These are phyloP conservation scores for Carex arenaria DNA, from an alignment of 202 grass and related monocot genomes.

Conservation along the genomic window DNA sequence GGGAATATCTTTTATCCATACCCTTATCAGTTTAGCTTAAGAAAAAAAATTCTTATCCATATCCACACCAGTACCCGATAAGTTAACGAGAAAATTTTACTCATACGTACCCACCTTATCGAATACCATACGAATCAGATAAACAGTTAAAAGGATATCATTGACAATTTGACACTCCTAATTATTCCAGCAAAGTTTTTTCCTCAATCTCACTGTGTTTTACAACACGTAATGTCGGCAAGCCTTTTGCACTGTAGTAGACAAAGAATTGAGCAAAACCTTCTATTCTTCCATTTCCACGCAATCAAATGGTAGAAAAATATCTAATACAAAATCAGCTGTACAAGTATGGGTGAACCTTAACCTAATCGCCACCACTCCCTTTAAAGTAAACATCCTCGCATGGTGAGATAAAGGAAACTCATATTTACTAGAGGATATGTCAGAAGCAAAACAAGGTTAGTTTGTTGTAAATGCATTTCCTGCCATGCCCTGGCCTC, in stretches of 20 bases:
- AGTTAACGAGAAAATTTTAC: no score
- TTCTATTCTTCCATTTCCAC: constrained; percentile 63
- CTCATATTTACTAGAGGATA: constrained; percentile 53
- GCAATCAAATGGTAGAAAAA: constrained; percentile 67
- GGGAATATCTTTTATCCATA: no score
- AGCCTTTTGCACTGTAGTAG: constrained; percentile 54
- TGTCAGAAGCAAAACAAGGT: constrained; percentile 65
- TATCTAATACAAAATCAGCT: constrained; percentile 77
- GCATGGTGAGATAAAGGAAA: constrained; percentile 85
- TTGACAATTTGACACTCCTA: neutral
- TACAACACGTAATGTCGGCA: constrained; percentile 51
- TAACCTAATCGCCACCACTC: constrained; percentile 76
- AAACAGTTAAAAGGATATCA: no score
- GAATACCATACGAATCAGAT: no score
- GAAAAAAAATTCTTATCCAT: no score
- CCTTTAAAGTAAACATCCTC: constrained; percentile 75
- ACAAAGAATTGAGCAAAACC: constrained; percentile 69
- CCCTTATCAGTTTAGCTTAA: no score
- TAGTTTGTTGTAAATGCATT: constrained; percentile 71
- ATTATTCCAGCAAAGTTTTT: constrained; percentile 43
- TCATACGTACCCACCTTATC: no score
- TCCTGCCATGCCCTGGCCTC: constrained; percentile 60
- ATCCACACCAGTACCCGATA: no score
- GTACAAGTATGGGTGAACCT: constrained; percentile 57
- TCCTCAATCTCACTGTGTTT: constrained; percentile 70